These are phyloP conservation scores for Oenanthe sinensis DNA, from an alignment of 129 eudicot genomes.

Conservation along the genomic window DNA sequence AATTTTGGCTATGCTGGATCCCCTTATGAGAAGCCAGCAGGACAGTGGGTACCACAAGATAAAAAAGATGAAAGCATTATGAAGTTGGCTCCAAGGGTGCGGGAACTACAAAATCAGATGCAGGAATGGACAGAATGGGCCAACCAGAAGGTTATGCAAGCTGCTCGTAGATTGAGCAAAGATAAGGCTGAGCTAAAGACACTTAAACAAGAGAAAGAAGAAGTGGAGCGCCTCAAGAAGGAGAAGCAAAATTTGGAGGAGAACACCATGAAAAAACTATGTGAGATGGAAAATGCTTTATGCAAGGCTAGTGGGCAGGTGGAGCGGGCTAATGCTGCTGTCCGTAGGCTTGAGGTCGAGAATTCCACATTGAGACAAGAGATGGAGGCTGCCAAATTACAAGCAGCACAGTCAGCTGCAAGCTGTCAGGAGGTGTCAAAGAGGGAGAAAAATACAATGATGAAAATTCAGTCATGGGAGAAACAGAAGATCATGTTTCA, in stretches of 20 bases:
- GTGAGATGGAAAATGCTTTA: slow-evolving; percentile 95
- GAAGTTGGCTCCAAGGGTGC: slow-evolving; percentile 67
- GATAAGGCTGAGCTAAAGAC: slow-evolving; percentile 87
- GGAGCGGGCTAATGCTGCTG: slow-evolving; percentile 80
- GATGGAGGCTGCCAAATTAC: slow-evolving; percentile 77
- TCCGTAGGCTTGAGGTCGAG: slow-evolving; percentile 67
- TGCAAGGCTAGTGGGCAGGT: slow-evolving; percentile 87
- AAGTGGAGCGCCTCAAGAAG: slow-evolving; percentile 79
- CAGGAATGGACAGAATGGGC: slow-evolving; percentile 99
- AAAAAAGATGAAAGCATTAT: slow-evolving; percentile 69
- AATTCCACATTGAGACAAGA: slow-evolving; percentile 53
- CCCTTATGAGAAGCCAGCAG: slow-evolving; percentile 36
- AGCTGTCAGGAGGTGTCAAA: slow-evolving; percentile 72
- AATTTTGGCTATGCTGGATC: slow-evolving; percentile 34
- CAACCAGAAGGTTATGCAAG: slow-evolving; percentile 98
- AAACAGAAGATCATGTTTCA: slow-evolving; percentile 60
- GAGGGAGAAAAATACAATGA: slow-evolving; percentile 75
- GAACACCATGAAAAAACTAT: slow-evolving; percentile 80
- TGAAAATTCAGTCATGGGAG: slow-evolving; percentile 85
- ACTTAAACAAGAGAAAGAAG: slow-evolving; percentile 83
- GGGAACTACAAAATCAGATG: slow-evolving; percentile 71
- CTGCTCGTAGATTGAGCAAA: slow-evolving; percentile 82
- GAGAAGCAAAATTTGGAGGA: slow-evolving; percentile 84
- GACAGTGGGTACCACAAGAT: slow-evolving; percentile 46
- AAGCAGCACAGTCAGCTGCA: slow-evolving; percentile 78